A percentile compares a stretch with the other conserved stretches of the same genome.
These are phyloP conservation scores for Castanea sativa DNA, from an alignment of 306 rosid genomes.

Conservation along the genomic window DNA sequence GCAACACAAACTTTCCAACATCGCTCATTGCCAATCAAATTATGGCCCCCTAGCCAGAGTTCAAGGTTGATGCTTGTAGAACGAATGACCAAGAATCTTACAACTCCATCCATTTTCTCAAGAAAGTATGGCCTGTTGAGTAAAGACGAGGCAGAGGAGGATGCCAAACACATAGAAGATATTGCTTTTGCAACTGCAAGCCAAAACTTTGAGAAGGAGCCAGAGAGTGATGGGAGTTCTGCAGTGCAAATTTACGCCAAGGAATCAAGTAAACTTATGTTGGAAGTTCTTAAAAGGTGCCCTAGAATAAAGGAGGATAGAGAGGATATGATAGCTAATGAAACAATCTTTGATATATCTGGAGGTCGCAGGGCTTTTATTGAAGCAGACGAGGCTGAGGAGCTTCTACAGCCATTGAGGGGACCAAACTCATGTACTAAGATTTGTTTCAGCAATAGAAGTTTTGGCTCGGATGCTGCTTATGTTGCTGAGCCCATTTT, in stretches of 20 bases:
- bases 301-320: constrained; percentile 57
- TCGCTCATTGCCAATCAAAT: constrained; percentile 58
- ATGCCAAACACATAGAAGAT: constrained; percentile 63
- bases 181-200: constrained; percentile 59
- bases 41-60: constrained; percentile 91
- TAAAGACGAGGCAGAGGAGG: constrained; percentile 74
- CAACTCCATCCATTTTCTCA: constrained; percentile 81
- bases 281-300: constrained; percentile 82
- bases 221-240: constrained; percentile 81
- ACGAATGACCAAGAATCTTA: constrained; percentile 72
- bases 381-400: constrained; percentile 64
- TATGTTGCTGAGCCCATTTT: constrained; percentile 63
- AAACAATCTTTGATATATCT: constrained; percentile 75
- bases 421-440: constrained; percentile 55
- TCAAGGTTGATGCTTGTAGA: constrained; percentile 74
- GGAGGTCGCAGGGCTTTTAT: constrained; percentile 70
- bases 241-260: constrained; percentile 87
- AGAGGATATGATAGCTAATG: constrained; percentile 27
- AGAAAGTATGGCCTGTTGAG: constrained; percentile 75
- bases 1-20: constrained; percentile 38
- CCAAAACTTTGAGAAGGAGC: constrained; percentile 75
- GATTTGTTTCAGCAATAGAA: constrained; percentile 79
- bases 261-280: constrained; percentile 87
- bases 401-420: constrained; percentile 54
- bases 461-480: constrained; percentile 87